Base-by-base conservation (phyloP, 192 early-diverging fungal species). In the Obelidium mucronatum region DNA sequence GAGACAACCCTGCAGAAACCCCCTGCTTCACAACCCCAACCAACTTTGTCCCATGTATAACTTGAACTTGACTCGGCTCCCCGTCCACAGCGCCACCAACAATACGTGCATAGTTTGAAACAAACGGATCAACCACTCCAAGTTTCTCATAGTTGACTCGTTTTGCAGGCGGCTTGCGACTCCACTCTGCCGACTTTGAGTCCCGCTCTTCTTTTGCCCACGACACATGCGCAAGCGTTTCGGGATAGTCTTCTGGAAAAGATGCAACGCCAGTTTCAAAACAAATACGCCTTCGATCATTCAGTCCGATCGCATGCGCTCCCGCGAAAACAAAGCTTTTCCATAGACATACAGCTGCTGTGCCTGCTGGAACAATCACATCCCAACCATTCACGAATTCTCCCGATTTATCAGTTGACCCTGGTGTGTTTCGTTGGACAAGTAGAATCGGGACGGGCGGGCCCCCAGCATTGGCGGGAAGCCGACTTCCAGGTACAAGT, bases 301-400 rank as follows among this genome's bases (percentile, higher is more conserved):
- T 78, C 35, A 93, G 76, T 0, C 96, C 96, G 35, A 90, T 91
- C 2, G 90, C 90, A 59, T 93, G 86, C 1, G 92, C 93, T 15
- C 97, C 97, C 1, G 93, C 93, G 85, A 94, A 97, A 24, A 93
- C 81, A 26, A 99, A 84, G 19, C 90, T 87, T 81, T 94, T 91
- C 95, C 95, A 98, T 72, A 99, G 90, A 11, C 89, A 73, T 84
- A 93, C 92, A 6, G 89, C 95, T 91, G 92, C 96, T 0, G 91
- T 90, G n/a, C 84, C 81, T 17, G 83, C 80, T 4, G 94, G 94
- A 5, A 95, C 78, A 35, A 97, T 78, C 24, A 97, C 42, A 26
- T 92, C 92, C 95, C 95, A 96, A 0, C 95, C 95, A 61, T 90
- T 81, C 15, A 61, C 74, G 53, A 79, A 73, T 60, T 86, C 84